Percentiles rank a stretch among this genome's conserved stretches.
These are phyloP conservation scores for Kwoniella europaea DNA, from an alignment of 768 basidiomycete genomes.

Conservation along the genomic window DNA sequence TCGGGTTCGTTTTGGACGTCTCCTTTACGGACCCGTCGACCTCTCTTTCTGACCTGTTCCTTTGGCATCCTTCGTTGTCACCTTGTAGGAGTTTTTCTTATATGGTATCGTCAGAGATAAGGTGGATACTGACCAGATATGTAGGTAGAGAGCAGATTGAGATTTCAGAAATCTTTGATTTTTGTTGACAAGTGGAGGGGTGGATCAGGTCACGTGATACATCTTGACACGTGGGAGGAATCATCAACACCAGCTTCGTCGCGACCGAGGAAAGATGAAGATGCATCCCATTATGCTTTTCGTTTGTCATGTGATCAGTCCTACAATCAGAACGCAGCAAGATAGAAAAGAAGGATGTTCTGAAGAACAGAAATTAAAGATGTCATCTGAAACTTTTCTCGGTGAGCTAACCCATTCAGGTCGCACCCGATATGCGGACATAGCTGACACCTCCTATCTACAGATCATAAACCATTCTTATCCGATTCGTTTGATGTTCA, in stretches of 20 bases:
- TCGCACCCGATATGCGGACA: neutral
- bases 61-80: conserved; percentile 48
- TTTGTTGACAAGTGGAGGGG: conserved; percentile 24
- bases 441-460: neutral
- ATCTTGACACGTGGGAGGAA: neutral
- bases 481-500: conserved; percentile 78
- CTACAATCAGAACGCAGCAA: neutral
- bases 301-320: too few relatives aligned
- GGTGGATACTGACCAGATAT: too few relatives aligned
- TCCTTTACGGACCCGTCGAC: conserved; percentile 50
- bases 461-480: conserved; percentile 79
- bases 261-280: neutral
- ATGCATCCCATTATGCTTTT: neutral
- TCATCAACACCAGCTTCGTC: neutral
- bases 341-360: neutral
- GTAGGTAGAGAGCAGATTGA: neutral
- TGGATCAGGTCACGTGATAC: conserved; percentile 17
- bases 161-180: conserved; percentile 5
- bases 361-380: neutral
- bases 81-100: neutral
- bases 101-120: too few relatives aligned
- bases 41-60: conserved; percentile 56
- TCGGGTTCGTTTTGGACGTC: conserved; percentile 13
- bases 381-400: conserved; percentile 23
- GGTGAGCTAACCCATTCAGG: neutral